Base-by-base conservation (phyloP, 371 early-diverging fungal genomes). In the Batkoa obscura region DNA sequence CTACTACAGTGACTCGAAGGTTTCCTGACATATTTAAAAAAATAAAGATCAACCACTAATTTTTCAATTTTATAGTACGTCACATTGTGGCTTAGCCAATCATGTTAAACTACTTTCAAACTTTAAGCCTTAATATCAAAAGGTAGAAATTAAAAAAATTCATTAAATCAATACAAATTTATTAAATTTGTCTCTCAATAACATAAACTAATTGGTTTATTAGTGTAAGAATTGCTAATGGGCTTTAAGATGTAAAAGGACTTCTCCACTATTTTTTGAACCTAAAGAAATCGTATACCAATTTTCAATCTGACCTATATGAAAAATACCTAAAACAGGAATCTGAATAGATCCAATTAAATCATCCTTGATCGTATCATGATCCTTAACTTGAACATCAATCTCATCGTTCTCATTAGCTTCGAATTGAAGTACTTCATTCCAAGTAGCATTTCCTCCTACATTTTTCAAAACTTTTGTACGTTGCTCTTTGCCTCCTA, bases 281-380 rank as follows among this genome's bases (percentile, higher is more conserved):
- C 60, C 60, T 51, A 47, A 43, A 13, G 53, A 43, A 45, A 60
- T 43, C 43, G 43, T 33, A 54, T 57, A 60, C 56, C 57, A 53
- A 45, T 50, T 43, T 17, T 47, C 30, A 42, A 60, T 34, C 8
- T 32, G 38, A 4, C 32, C 37, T 17, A 36, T 33, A 36, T 52
- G 30, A 37, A 57, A 56, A 12, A 57, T 39, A 45, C 1, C 32
- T 1, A 42, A 13, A 23, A 56, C 12, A 23, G 57, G 60, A n/a
- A 60, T 57, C 52, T 52, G 55, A 50, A 48, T 41, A 46, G n/a
- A 6, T 48, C 57, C 60, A 32, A 57, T 57, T 32, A 57, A 49
- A 15, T 60, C 60, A 57, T 60, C 60, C 17, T 4, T 12, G 35
- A 57, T 33, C 34, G 47, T 13, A 42, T 60, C 60, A 4, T 51